Conservation (phyloP, 768 basidiomycete species). For the Mycena venus region DNA sequence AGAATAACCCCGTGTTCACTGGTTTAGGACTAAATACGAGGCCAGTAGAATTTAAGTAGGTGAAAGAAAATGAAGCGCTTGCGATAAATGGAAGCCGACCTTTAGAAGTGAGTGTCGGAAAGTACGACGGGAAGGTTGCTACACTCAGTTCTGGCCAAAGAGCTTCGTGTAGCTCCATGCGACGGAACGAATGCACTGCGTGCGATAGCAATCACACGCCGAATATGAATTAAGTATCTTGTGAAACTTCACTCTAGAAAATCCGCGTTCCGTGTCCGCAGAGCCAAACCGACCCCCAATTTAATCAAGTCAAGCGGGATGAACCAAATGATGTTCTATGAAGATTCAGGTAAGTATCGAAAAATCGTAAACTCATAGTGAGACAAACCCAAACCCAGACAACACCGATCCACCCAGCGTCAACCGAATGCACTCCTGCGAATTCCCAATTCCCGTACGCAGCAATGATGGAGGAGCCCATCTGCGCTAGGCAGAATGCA, state of each 20-base stretch:
- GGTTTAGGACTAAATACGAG: too few relatives aligned
- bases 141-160: not conserved
- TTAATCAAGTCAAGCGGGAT: slow-evolving; percentile 94
- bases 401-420: slow-evolving; percentile 96
- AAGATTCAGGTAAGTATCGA: slow-evolving; percentile 26
- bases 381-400: slow-evolving; percentile 90
- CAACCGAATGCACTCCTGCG: slow-evolving; percentile 84
- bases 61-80: not conserved
- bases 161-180: not conserved
- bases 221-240: too few relatives aligned
- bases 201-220: too few relatives aligned
- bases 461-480: slow-evolving; percentile 95
- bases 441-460: slow-evolving; percentile 95
- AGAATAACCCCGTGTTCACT: too few relatives aligned
- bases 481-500: slow-evolving; percentile 93
- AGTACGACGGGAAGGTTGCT: not conserved
- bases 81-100: not conserved
- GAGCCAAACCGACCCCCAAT: slow-evolving; percentile 77
- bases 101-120: not conserved
- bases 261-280: too few relatives aligned
- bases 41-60: not conserved
- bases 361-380: not conserved
- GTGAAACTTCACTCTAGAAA: too few relatives aligned
- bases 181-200: not conserved
- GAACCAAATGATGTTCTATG: slow-evolving; percentile 94